Evolutionary conservation across 768 basidiomycete genomes (phyloP).

Genomic region (Mycena chlorophos): DNA sequence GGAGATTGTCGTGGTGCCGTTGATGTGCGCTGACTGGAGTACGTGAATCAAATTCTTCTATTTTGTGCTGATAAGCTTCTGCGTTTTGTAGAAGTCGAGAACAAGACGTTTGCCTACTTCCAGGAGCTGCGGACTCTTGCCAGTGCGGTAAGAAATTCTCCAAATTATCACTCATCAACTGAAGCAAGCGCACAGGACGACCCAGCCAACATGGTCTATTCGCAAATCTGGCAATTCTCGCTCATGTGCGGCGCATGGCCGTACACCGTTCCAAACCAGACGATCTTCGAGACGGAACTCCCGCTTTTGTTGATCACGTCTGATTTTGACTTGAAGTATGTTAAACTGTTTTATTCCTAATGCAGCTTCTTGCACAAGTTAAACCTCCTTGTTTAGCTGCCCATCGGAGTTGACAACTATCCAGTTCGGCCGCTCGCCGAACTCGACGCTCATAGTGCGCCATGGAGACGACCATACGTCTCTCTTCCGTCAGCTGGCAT

Average conservation of each 20-base stretch:
- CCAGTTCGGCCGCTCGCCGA: conserved; percentile 10
- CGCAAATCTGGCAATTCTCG: conserved; percentile 7
- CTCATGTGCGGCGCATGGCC: conserved; percentile 9
- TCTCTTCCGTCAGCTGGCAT: conserved; percentile 6
- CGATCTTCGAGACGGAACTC: neutral
- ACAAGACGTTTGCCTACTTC: conserved; percentile 3
- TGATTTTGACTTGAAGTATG: conserved; percentile 18
- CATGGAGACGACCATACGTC: conserved; percentile 23
- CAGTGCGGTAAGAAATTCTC: conserved; percentile 1
- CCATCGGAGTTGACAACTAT: conserved; percentile 16
- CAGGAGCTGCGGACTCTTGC: conserved; percentile 1
- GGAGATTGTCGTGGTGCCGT: conserved; percentile 1
- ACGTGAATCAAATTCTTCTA: neutral
- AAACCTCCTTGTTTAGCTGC: neutral
- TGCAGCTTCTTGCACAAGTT: neutral
- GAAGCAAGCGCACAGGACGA: neutral
- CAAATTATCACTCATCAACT: neutral
- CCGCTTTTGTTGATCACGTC: conserved; percentile 11
- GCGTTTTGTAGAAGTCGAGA: neutral
- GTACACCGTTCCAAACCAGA: neutral
- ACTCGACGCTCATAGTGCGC: conserved; percentile 9
- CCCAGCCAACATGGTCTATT: neutral
- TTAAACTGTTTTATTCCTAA: neutral
- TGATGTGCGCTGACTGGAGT: conserved; percentile 15
- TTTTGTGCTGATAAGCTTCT: neutral